Evolutionary conservation across 805 yeast species (phyloP).

Genomic region (Candida rishiriensis): DNA sequence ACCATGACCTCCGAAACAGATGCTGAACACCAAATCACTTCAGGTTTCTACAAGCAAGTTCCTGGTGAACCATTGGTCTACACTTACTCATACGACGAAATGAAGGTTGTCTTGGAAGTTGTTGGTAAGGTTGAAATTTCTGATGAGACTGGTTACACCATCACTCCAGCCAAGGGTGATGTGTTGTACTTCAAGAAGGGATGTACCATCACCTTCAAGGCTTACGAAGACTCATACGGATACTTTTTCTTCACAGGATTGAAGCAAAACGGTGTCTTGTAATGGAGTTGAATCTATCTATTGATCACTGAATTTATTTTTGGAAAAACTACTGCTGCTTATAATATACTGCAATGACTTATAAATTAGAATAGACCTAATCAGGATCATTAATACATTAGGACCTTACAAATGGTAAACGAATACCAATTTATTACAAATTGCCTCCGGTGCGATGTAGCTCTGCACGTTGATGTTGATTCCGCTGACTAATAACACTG

Average conservation of each 20-base stretch:
- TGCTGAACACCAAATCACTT: slow-evolving; percentile 51
- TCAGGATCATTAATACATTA: too few relatives aligned
- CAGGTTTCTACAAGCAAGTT: slow-evolving; percentile 67
- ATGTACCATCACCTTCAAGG: slow-evolving; percentile 54
- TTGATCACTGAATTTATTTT: too few relatives aligned
- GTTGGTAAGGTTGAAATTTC: slow-evolving; percentile 56
- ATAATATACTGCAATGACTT: too few relatives aligned
- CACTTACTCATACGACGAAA: slow-evolving; percentile 59
- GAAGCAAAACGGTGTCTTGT: slow-evolving; percentile 36
- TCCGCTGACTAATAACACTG: too few relatives aligned
- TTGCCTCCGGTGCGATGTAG: too few relatives aligned
- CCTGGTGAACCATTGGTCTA: slow-evolving; percentile 61
- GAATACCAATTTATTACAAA: too few relatives aligned
- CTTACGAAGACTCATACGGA: slow-evolving; percentile 42
- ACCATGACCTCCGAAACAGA: slow-evolving; percentile 52
- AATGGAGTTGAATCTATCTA: not conserved
- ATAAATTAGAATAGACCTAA: too few relatives aligned
- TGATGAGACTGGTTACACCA: slow-evolving; percentile 59
- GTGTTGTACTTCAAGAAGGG: slow-evolving; percentile 62
- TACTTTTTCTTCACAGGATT: slow-evolving; percentile 56
- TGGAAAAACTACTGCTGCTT: too few relatives aligned
- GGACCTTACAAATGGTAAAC: too few relatives aligned
- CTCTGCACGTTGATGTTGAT: too few relatives aligned
- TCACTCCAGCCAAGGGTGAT: slow-evolving; percentile 58
- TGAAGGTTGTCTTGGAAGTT: slow-evolving; percentile 62